These are phyloP conservation scores for Colletotrichum zoysiae DNA, from an alignment of 2,329 filamentous ascomycete species.

Conservation along the genomic window DNA sequence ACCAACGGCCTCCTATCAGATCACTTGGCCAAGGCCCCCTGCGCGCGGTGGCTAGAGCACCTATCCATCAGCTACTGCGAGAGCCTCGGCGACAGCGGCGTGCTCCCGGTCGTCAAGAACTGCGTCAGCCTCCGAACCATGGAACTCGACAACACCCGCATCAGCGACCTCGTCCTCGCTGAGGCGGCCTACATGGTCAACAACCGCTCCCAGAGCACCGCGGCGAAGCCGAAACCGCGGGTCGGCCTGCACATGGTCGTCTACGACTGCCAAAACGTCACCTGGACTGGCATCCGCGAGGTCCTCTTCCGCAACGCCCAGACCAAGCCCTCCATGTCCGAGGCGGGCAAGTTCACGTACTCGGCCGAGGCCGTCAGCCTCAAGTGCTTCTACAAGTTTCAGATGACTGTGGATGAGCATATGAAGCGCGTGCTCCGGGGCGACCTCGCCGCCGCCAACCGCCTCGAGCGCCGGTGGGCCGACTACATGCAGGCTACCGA, in stretches of 20 bases:
- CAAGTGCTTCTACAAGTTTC: slow-evolving; percentile 96
- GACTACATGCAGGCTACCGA: slow-evolving; percentile 94
- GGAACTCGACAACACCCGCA: slow-evolving; percentile 93
- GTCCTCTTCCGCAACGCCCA: slow-evolving; percentile 88
- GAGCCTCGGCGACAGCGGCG: slow-evolving; percentile 82
- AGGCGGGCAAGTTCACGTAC: slow-evolving; percentile 63
- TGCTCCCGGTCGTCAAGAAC: slow-evolving; percentile 83
- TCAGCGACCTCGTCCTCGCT: slow-evolving; percentile 86
- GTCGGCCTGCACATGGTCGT: slow-evolving; percentile 82
- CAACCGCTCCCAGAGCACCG: slow-evolving; percentile 66
- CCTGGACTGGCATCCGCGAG: slow-evolving; percentile 91
- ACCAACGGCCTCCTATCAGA: slow-evolving; percentile 80
- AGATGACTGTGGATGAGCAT: slow-evolving; percentile 95
- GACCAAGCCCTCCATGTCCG: slow-evolving; percentile 65
- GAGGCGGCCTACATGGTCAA: slow-evolving; percentile 88
- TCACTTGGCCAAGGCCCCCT: slow-evolving; percentile 81
- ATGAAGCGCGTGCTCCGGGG: slow-evolving; percentile 85
- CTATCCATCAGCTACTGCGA: slow-evolving; percentile 94
- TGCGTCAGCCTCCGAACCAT: slow-evolving; percentile 78
- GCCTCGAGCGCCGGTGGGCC: slow-evolving; percentile 92
- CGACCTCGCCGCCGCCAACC: slow-evolving; percentile 78
- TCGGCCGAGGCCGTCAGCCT: slow-evolving; percentile 85
- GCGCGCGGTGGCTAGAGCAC: slow-evolving; percentile 78
- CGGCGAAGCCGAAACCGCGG: slow-evolving; percentile 58
- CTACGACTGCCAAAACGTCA: slow-evolving; percentile 93